A percentile compares a stretch with the other conserved stretches of the same genome.
phyloP scores from a whole-genome alignment of 345 rosid genomes.

The Barbarea vulgaris region DNA sequence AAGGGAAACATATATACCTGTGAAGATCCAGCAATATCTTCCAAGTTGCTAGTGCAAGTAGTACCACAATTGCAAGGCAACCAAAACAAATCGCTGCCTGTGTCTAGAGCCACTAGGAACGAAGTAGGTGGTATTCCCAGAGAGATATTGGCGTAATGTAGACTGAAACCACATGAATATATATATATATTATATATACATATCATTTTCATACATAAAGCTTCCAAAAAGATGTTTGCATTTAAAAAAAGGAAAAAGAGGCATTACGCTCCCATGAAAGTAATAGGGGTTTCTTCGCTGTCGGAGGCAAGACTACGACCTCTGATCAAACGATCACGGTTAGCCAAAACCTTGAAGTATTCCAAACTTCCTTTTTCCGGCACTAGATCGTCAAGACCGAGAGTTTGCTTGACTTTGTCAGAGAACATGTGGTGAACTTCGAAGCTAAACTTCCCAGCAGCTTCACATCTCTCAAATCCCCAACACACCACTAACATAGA shows the following conservation, averaged over 20 bases:
- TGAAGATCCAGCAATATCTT: slow-evolving; percentile 16
- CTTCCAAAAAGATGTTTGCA: no score
- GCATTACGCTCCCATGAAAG: no score
- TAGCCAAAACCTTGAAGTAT: slow-evolving; percentile 51
- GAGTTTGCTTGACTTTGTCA: slow-evolving; percentile 24
- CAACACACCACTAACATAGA: slow-evolving; percentile 13
- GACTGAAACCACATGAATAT: slow-evolving; percentile 54
- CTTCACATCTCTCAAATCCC: slow-evolving; percentile 33
- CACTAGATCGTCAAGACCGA: slow-evolving; percentile 4
- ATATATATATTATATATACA: no score
- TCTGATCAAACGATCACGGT: slow-evolving; percentile 63
- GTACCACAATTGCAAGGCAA: slow-evolving; percentile 78
- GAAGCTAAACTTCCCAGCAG: slow-evolving; percentile 28
- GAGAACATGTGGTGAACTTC: slow-evolving; percentile 38
- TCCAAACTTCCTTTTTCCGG: slow-evolving; percentile 34
- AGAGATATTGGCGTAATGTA: slow-evolving; percentile 75
- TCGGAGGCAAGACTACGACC: slow-evolving; percentile 67
- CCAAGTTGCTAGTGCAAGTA: slow-evolving; percentile 52
- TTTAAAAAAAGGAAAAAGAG: no score
- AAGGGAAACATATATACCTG: slow-evolving; percentile 40
- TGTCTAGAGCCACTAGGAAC: slow-evolving; percentile 84
- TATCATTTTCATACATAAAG: no score
- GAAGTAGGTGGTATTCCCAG: slow-evolving; percentile 71
- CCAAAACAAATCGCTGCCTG: slow-evolving; percentile 87
- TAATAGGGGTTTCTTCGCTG: slow-evolving; percentile 46